These are phyloP conservation scores for Sphaerulina musiva DNA, from an alignment of 2,329 filamentous ascomycete species.

Conservation along the genomic window DNA sequence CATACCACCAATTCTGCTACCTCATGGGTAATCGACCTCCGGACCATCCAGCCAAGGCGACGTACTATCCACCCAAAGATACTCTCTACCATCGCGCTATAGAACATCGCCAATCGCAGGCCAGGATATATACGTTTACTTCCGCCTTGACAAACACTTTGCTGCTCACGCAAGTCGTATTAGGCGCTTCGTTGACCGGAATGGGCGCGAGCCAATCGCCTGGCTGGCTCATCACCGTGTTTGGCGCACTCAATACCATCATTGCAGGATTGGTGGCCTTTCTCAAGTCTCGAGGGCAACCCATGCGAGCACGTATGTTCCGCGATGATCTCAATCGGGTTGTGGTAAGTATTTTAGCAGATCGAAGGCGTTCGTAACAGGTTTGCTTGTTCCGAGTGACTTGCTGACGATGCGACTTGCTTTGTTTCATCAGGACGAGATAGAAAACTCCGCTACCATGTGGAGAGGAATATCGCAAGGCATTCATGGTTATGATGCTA, in stretches of 20 bases:
- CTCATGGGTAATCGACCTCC: constrained; percentile 34
- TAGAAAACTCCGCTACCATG: constrained; percentile 39
- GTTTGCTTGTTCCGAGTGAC: no score
- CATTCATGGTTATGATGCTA: constrained; percentile 42
- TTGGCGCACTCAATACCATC: constrained; percentile 38
- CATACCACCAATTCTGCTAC: constrained; percentile 36
- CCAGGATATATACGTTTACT: constrained; percentile 34
- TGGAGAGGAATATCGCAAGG: constrained; percentile 41
- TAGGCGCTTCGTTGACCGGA: constrained; percentile 37
- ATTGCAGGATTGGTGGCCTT: constrained; percentile 39
- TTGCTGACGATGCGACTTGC: no score
- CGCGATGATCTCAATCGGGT: constrained; percentile 38
- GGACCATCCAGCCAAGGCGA: constrained; percentile 25
- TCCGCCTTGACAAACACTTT: constrained; percentile 35
- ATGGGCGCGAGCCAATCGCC: constrained; percentile 35
- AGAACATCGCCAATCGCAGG: constrained; percentile 30
- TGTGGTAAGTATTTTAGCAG: constrained; percentile 16
- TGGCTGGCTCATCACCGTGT: constrained; percentile 36
- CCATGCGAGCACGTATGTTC: constrained; percentile 38
- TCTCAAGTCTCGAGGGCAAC: constrained; percentile 37
- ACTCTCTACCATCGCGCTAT: constrained; percentile 36
- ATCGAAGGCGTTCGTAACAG: no score
- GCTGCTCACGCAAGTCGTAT: constrained; percentile 37
- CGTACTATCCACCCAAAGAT: constrained; percentile 25
- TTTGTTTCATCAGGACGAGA: constrained; percentile 29